Base-by-base conservation (phyloP, 805 yeast genomes). In the Blastobotrys terrestris region DNA sequence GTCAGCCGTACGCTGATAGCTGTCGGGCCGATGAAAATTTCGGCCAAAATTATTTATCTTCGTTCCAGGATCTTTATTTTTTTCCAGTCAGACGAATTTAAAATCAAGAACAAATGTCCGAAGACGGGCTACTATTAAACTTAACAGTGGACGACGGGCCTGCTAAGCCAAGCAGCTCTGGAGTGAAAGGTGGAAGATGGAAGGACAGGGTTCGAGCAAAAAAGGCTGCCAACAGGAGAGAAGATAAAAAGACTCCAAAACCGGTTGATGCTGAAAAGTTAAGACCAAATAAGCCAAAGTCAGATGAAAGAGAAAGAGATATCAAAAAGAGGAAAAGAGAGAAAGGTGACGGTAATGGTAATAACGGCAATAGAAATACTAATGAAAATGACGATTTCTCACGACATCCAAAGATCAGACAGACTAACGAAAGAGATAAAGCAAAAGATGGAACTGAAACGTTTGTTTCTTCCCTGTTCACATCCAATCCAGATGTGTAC, bases 401-500 rank as follows among this genome's bases (percentile, higher is more conserved):
- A n/a, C 44, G 53, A 18, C 22, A 35, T 19, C 48, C 21, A 16
- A 46, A n/a, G 40, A 15, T 46, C 8, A 49, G 41, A 42, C 39
- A 40, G 16, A 41, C 31, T 44, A 20, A 11, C 5, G 52, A 26
- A 6, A 26, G 8, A 8, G 49, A 50, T 20, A 41, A 43, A 13
- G 18, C 48, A 26, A 50, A 49, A 15, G 48, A 18, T 77, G 61
- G 51, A 63, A 74, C 40, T 72, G 77, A 78, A 58, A 81, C 92
- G 6, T 82, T 83, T 60, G 89, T 92, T 2, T 87, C 97, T 0
- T 92, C 97, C 1, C 71, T 92, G 50, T 92, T 92, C 74, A 78
- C 91, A 0, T 79, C 85, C 1, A 81, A 84, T 56, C 80, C 84
- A 5, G 84, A 77, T 45, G 35, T 26, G 5, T 72, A 67, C 7